These are phyloP conservation scores for Ciborinia camelliae DNA, from an alignment of 2,329 filamentous ascomycete species.

Conservation along the genomic window DNA sequence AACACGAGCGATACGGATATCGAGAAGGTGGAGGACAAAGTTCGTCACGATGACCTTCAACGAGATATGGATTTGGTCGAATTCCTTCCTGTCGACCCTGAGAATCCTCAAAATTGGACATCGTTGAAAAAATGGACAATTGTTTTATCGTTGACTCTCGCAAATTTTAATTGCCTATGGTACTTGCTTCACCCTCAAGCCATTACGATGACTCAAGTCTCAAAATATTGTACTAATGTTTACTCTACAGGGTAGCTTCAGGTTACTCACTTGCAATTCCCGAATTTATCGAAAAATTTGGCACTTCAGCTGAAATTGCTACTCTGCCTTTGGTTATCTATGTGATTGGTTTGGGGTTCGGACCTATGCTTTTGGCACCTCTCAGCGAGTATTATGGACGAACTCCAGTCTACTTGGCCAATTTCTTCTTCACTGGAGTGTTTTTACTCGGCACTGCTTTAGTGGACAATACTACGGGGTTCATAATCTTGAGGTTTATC, in stretches of 20 bases:
- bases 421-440: slow-evolving; percentile 51
- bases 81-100: slow-evolving; percentile 27
- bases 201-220: slow-evolving; percentile 43
- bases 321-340: slow-evolving; percentile 36
- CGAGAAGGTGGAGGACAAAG: slow-evolving; percentile 1
- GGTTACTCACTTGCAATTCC: slow-evolving; percentile 6
- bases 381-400: slow-evolving; percentile 59
- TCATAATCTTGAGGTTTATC: slow-evolving; percentile 48
- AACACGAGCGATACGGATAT: neutral
- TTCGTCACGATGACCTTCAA: neutral
- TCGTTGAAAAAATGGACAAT: slow-evolving; percentile 27
- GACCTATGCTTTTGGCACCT: slow-evolving; percentile 58
- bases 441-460: slow-evolving; percentile 62
- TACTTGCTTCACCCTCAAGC: slow-evolving; percentile 50
- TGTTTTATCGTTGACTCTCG: slow-evolving; percentile 31
- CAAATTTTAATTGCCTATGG: slow-evolving; percentile 34
- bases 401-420: slow-evolving; percentile 41
- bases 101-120: slow-evolving; percentile 33
- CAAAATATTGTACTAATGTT: too few relatives aligned
- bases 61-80: slow-evolving; percentile 2
- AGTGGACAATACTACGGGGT: slow-evolving; percentile 47
- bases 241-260: slow-evolving; percentile 34
- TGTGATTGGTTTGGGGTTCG: slow-evolving; percentile 60
- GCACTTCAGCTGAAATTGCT: slow-evolving; percentile 9
- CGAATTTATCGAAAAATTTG: neutral